Evolutionary conservation across 768 basidiomycete species (phyloP).

Genomic region (Botryobasidium botryosum): DNA sequence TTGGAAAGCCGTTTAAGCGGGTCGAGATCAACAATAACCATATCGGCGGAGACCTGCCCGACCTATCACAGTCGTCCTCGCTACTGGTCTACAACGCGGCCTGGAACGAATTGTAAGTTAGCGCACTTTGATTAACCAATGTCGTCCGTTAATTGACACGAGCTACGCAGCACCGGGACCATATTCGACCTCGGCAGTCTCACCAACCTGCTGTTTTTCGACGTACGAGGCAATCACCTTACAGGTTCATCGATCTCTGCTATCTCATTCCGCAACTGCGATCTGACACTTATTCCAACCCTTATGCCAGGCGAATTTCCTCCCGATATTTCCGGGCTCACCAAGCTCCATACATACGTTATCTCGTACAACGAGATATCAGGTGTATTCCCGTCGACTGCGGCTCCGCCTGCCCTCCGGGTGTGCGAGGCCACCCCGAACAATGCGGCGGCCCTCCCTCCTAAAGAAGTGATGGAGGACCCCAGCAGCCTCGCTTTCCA

Average conservation of each 20-base stretch:
- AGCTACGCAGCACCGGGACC: constrained; percentile 3
- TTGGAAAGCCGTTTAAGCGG: background rate
- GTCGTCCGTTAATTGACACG: background rate
- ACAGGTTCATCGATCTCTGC: background rate
- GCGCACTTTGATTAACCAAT: background rate
- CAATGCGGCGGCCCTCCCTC: constrained; percentile 4
- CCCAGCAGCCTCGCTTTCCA: background rate
- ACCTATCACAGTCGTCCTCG: background rate
- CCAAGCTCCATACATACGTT: background rate
- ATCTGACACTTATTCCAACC: background rate
- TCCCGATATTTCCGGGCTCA: background rate
- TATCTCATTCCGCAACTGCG: background rate
- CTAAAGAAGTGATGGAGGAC: background rate
- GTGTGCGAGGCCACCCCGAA: constrained; percentile 3
- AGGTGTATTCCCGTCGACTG: constrained; percentile 2
- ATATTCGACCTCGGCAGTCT: constrained; percentile 3
- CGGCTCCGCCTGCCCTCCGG: constrained; percentile 1
- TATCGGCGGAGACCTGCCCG: background rate
- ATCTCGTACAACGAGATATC: constrained; percentile 1
- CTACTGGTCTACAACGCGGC: constrained; percentile 6
- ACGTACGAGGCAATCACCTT: constrained; percentile 3
- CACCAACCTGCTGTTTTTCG: background rate
- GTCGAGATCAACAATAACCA: constrained; percentile 1
- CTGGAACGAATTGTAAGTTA: constrained; percentile 2
- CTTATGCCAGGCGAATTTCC: background rate